Percentiles rank a stretch among this genome's conserved stretches.
phyloP scores from a whole-genome alignment of 2,329 filamentous ascomycete species.

The Paraphaeosphaeria minitans region DNA sequence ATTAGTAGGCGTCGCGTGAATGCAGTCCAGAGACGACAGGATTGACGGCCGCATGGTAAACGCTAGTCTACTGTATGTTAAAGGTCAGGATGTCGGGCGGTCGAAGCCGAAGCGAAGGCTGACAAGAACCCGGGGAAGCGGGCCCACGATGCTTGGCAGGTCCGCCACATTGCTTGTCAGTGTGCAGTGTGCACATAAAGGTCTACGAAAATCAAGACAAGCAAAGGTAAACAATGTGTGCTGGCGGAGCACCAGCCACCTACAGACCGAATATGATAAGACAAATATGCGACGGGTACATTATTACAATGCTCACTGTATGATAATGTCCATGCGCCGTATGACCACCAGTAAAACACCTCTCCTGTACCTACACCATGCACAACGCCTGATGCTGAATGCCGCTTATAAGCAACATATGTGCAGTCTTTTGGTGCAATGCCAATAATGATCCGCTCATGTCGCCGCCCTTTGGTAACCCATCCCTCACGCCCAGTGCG shows the following conservation, averaged over 20 bases:
- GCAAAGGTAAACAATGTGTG: no score
- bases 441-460: neutral
- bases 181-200: neutral
- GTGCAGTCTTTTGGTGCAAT: neutral
- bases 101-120: neutral
- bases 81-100: neutral
- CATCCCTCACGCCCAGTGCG: neutral
- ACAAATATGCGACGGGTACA: neutral
- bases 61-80: neutral
- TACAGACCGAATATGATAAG: neutral
- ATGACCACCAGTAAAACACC: neutral
- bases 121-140: constrained; percentile 11
- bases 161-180: neutral
- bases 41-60: neutral
- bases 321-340: neutral
- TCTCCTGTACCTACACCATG: neutral
- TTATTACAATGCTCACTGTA: neutral
- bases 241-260: neutral
- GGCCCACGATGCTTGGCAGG: constrained; percentile 12
- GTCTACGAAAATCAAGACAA: no score
- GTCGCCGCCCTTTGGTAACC: neutral
- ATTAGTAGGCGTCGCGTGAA: neutral
- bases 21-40: neutral
- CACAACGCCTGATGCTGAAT: neutral
- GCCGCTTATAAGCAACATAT: neutral